These are phyloP conservation scores for Escovopsis sp. DNA, from an alignment of 2,329 filamentous ascomycete species.

Conservation along the genomic window DNA sequence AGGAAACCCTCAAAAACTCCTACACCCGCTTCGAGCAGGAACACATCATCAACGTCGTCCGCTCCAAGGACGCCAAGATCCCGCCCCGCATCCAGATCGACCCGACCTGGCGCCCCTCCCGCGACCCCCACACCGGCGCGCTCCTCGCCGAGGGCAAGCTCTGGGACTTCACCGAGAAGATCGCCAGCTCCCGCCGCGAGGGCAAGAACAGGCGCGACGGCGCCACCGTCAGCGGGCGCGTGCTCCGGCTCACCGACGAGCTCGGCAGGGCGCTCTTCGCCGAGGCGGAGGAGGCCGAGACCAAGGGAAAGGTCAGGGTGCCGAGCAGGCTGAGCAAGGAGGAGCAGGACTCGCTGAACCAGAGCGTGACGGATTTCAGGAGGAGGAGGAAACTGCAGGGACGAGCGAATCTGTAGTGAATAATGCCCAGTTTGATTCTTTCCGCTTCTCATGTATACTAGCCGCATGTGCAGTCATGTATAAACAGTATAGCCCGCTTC, in stretches of 20 bases:
- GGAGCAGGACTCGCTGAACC: slow-evolving; percentile 30
- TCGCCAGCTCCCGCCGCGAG: slow-evolving; percentile 68
- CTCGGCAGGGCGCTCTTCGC: slow-evolving; percentile 58
- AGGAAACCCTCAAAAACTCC: slow-evolving; percentile 89
- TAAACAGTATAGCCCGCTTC: no score
- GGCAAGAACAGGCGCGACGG: slow-evolving; percentile 95
- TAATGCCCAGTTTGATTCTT: not conserved
- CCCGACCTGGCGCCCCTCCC: slow-evolving; percentile 56
- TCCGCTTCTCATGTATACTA: slow-evolving; percentile 1
- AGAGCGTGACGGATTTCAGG: slow-evolving; percentile 29
- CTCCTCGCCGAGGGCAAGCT: slow-evolving; percentile 59
- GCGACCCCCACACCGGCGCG: slow-evolving; percentile 43
- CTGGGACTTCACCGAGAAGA: slow-evolving; percentile 85
- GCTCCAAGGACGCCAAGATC: slow-evolving; percentile 47
- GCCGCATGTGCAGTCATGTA: no score
- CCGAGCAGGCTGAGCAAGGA: slow-evolving; percentile 33
- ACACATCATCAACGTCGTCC: slow-evolving; percentile 65
- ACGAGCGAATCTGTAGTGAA: slow-evolving; percentile 30
- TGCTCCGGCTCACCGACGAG: slow-evolving; percentile 60
- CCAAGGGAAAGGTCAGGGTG: slow-evolving; percentile 18
- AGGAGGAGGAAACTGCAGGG: slow-evolving; percentile 33
- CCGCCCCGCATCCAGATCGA: slow-evolving; percentile 52
- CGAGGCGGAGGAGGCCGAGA: slow-evolving; percentile 28
- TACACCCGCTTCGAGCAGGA: slow-evolving; percentile 82
- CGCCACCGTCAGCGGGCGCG: slow-evolving; percentile 69